Base-by-base conservation (phyloP, 1,139 yeast species). In the Lodderomyces jiufengensis region DNA sequence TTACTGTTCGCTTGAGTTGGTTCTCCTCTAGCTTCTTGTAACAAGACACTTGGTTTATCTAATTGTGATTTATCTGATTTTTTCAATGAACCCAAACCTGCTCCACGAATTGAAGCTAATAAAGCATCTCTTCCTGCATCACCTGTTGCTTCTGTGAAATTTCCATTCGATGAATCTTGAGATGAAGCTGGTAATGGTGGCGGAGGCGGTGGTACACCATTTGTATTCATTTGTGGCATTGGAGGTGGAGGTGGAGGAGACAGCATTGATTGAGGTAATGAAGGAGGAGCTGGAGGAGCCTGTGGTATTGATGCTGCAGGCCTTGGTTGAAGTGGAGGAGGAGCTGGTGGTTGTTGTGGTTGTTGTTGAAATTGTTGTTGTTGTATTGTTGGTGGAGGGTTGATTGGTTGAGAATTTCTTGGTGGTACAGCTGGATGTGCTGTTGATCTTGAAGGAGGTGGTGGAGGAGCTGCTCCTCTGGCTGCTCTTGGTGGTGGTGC, bases 21-120 rank as follows among this genome's bases (percentile, higher is more conserved):
- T 37, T 78, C 85, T 13, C 94, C 94, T 32, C 66, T 67, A 1
- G 86, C 85, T 52, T 84, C 90, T 58, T 76, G 84, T 22, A 85
- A 59, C 26, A 84, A 51, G 0, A 75, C 86, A 36, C 80, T 80
- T 3, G 96, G 95, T 44, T 70, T 74, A 28, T 90, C 97, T 33
- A 88, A 64, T 49, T 84, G 90, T 0, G 87, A 62, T 58, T 88
- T 90, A 57, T 92, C 97, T 4, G 84, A 83, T 55, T 82, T 85
- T 45, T 70, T 78, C 45, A 90, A 70, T 3, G 76, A 55, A 0
- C 81, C 81, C 9, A 88, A 36, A 36, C 88, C 87, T 1, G 95
- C 80, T 24, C 82, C 77, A 50, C 95, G 73, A 48, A 90, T 92
- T 0, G 97, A 86, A 0, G 95, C 87, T 40, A 92, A 63, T 31